A percentile compares a stretch with the other conserved stretches of the same genome.
phyloP scores from a whole-genome alignment of 2,329 filamentous ascomycete genomes.

The Aplosporella prunicola region DNA sequence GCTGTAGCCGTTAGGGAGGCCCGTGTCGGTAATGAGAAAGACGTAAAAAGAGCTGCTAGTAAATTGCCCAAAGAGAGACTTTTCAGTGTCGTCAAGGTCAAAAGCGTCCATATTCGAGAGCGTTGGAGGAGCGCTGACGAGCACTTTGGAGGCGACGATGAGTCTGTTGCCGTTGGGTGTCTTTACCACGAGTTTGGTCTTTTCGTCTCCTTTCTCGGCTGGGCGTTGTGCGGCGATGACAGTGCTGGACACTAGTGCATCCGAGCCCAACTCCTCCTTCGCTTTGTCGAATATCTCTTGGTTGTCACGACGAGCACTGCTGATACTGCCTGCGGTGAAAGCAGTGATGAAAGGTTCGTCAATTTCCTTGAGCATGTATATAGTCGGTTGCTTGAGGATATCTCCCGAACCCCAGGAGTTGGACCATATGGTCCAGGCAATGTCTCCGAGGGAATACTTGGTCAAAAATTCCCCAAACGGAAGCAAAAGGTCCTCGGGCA shows the following conservation, averaged over 20 bases:
- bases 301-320: conserved; percentile 14
- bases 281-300: conserved; percentile 16
- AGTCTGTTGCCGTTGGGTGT: conserved; percentile 16
- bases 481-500: conserved; percentile 39
- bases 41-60: conserved; percentile 31
- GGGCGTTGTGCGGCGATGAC: conserved; percentile 6
- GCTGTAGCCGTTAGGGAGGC: conserved; percentile 20
- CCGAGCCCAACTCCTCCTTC: conserved; percentile 10
- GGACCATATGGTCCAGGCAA: conserved; percentile 33
- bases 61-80: conserved; percentile 30
- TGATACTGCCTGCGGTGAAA: conserved; percentile 6
- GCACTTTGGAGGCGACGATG: conserved; percentile 32
- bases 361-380: conserved; percentile 37
- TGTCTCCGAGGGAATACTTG: conserved; percentile 37
- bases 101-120: conserved; percentile 23
- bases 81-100: conserved; percentile 29
- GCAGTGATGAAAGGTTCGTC: conserved; percentile 16
- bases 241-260: conserved; percentile 14
- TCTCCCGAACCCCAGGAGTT: conserved; percentile 39
- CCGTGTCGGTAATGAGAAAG: conserved; percentile 30
- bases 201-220: not conserved
- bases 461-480: conserved; percentile 40
- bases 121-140: conserved; percentile 35
- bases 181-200: conserved; percentile 11
- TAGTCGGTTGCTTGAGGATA: conserved; percentile 31